phyloP scores from a whole-genome alignment of 257 asterid species.

The Fraxinus anomala region DNA sequence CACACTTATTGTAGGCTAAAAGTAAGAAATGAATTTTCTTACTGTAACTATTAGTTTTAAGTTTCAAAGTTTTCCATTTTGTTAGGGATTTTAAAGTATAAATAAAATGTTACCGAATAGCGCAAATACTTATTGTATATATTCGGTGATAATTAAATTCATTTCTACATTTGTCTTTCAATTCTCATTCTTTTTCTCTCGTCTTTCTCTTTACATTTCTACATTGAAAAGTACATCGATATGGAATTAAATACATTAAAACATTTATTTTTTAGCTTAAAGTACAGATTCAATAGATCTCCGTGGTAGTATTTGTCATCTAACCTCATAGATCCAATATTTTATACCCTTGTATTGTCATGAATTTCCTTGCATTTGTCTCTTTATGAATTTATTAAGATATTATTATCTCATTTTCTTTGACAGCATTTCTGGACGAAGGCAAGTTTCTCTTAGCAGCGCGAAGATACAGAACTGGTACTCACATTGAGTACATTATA shows the following conservation, averaged over 20 bases:
- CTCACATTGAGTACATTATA: constrained; percentile 77
- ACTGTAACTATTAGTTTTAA: too few species aligned
- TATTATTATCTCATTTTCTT: constrained; percentile 18
- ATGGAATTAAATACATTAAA: constrained; percentile 10
- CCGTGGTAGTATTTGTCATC: neutral
- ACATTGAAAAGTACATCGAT: neutral
- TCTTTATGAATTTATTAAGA: neutral
- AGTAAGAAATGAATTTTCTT: too few species aligned
- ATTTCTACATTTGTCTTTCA: neutral
- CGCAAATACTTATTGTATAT: too few species aligned
- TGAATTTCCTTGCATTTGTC: neutral
- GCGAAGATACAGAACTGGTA: constrained; percentile 70
- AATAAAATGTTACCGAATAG: too few species aligned
- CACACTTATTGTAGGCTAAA: too few species aligned
- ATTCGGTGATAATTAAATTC: too few species aligned
- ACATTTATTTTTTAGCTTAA: constrained; percentile 1
- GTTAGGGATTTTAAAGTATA: too few species aligned
- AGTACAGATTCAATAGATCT: neutral
- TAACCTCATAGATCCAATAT: neutral
- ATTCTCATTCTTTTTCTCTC: neutral
- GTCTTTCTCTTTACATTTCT: neutral
- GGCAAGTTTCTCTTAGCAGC: constrained; percentile 97
- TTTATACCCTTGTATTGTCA: constrained; percentile 2
- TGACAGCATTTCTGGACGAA: constrained; percentile 71
- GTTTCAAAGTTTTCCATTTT: too few species aligned